Base-by-base conservation (phyloP, 306 rosid species). In the Lagenaria siceraria region DNA sequence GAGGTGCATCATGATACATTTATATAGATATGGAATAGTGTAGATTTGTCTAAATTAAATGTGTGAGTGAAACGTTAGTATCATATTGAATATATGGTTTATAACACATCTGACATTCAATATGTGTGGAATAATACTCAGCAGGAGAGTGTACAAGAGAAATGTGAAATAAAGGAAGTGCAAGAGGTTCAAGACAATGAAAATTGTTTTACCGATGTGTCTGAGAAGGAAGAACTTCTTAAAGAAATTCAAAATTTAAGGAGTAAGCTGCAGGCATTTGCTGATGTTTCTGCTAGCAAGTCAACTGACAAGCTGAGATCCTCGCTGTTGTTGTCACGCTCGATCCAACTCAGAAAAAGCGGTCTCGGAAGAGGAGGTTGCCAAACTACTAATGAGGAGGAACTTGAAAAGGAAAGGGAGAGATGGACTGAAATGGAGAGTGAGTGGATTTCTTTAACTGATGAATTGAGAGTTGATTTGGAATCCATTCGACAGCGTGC, bases 401-500 rank as follows among this genome's bases (percentile, higher is more conserved):
- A 95, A 68, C 86, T 89, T 27, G 93, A 90, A 78, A 85, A 54
- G 70, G 99, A 95, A 87, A 87, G 97, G 82, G 73, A 92, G 78
- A 87, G 90, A 79, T 95, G 99, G 99, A 90, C 90, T 22, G 97
- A 95, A 86, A 90, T 95, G 97, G 99, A 95, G 85, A 90, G 99
- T 51, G 97, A 95, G 59, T 90, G 99, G 99, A 95, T 95, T 79
- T 92, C 92, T 61, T 85, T 95, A 46, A 95, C 99, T 29, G 99
- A 95, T 74, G 99, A 92, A 76, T 88, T 92, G 69, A 85, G 98
- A 80, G 86, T 92, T 77, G 98, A 96, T 61, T 86, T 96, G 29
- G 96, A 90, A 59, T 81, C 92, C 36, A 87, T 48, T 75, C 92
- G 99, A 5, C 78, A 79, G 54, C 84, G 85, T 12, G 93, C 88